A percentile compares a stretch with the other conserved stretches of the same genome.
These are phyloP conservation scores for Hordeum marinum DNA, from an alignment of 176 grass and related monocot species.

Conservation along the genomic window DNA sequence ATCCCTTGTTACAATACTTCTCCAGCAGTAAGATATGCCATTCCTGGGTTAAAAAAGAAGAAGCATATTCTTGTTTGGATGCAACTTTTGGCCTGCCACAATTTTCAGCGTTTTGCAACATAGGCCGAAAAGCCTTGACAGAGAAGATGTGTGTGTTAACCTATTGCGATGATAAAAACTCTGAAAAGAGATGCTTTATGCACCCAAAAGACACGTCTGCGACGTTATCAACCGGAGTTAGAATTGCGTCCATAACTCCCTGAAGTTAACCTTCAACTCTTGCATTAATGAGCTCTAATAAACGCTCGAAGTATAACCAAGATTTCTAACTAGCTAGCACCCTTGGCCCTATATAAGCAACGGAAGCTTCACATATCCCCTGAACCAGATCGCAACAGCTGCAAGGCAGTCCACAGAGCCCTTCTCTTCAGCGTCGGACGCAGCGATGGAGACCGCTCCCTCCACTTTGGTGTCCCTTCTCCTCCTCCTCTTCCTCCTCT, in stretches of 20 bases:
- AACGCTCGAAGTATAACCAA: not conserved
- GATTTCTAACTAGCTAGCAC: not conserved
- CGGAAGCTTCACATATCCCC: not conserved
- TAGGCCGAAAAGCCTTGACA: not conserved
- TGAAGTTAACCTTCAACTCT: not conserved
- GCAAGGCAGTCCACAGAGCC: too few species aligned
- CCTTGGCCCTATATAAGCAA: not conserved
- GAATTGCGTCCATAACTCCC: not conserved
- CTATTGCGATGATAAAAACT: not conserved
- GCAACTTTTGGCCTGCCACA: not conserved
- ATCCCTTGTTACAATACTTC: too few species aligned
- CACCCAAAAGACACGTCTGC: not conserved
- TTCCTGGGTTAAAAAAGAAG: too few species aligned
- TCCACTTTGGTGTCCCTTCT: not conserved
- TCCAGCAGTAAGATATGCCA: too few species aligned
- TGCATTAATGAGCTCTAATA: not conserved
- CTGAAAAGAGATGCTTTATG: not conserved
- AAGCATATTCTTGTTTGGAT: not conserved
- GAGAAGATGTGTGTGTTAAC: not conserved
- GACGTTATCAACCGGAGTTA: not conserved
- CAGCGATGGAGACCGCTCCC: conserved; percentile 17
- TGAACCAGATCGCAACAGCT: not conserved
- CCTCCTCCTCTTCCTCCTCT: not conserved
- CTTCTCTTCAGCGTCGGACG: not conserved
- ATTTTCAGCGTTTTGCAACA: not conserved